Percentiles rank a stretch among this genome's conserved stretches.
These are phyloP conservation scores for Penicillium sp. DNA, from an alignment of 2,329 filamentous ascomycete genomes.

Conservation along the genomic window DNA sequence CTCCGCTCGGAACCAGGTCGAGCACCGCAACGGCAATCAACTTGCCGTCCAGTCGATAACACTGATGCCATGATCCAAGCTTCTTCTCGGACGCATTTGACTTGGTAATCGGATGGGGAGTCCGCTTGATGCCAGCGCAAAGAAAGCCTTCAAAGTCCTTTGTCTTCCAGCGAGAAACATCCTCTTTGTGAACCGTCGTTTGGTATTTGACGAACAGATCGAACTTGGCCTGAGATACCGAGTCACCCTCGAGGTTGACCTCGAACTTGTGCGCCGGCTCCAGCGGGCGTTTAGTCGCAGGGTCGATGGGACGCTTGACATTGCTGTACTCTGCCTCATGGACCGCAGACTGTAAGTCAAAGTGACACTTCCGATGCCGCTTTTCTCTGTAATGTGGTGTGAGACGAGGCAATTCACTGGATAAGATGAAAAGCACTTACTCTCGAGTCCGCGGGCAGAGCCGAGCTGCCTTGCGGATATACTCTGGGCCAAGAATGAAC, in stretches of 20 bases:
- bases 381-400: conserved; percentile 41
- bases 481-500: conserved; percentile 50
- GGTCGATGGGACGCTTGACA: conserved; percentile 47
- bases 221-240: conserved; percentile 50
- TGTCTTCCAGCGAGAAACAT: conserved; percentile 45
- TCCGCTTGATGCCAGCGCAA: conserved; percentile 48
- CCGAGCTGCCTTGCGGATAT: conserved; percentile 47
- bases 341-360: conserved; percentile 45
- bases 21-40: conserved; percentile 52
- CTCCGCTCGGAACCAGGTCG: conserved; percentile 48
- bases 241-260: conserved; percentile 50
- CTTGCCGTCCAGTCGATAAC: conserved; percentile 52
- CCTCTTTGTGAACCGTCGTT: conserved; percentile 48
- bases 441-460: conserved; percentile 48
- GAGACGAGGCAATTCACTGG: neutral
- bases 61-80: conserved; percentile 53
- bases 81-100: conserved; percentile 42
- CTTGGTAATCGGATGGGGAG: conserved; percentile 30
- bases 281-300: conserved; percentile 44
- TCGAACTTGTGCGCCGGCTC: conserved; percentile 54
- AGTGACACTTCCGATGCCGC: conserved; percentile 43
- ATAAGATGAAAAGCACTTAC: conserved; percentile 31
- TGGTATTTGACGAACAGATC: conserved; percentile 52
- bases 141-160: conserved; percentile 51
- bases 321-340: conserved; percentile 49